A percentile compares a stretch with the other conserved stretches of the same genome.
Conservation (phyloP, 2,329 filamentous ascomycete species). For the Talaromyces sp. region DNA sequence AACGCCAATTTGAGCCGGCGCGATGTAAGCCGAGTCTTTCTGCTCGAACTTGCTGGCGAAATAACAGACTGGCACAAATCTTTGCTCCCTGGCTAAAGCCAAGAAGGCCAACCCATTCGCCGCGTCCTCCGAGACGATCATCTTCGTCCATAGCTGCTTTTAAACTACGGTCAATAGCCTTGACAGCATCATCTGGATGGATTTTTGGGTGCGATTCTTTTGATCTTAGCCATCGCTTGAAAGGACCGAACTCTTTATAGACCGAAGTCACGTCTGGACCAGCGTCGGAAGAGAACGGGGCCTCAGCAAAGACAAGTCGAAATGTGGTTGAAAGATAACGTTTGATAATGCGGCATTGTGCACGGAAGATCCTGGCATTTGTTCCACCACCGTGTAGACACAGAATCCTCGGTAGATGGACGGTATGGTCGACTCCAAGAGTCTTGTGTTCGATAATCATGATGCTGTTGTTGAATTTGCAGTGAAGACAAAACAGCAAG, state of each 20-base stretch:
- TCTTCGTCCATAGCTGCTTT: constrained; percentile 50
- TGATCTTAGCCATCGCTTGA: constrained; percentile 63
- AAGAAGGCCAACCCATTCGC: constrained; percentile 59
- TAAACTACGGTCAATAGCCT: constrained; percentile 35
- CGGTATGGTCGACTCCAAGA: background rate
- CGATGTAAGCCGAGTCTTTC: constrained; percentile 20
- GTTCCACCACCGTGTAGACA: constrained; percentile 79
- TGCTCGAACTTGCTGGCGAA: constrained; percentile 55
- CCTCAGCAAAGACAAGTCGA: constrained; percentile 70
- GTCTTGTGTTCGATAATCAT: background rate
- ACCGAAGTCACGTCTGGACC: constrained; percentile 63
- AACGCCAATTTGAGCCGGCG: constrained; percentile 50
- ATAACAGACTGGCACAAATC: constrained; percentile 58
- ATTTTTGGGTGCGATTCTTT: constrained; percentile 54
- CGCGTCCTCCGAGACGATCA: constrained; percentile 47
- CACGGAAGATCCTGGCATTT: constrained; percentile 64
- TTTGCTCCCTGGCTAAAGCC: constrained; percentile 68
- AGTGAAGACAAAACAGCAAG: background rate
- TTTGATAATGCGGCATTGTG: constrained; percentile 61
- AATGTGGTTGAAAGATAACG: constrained; percentile 55
- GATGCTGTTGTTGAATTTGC: background rate
- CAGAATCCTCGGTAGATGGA: constrained; percentile 60
- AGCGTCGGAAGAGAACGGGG: constrained; percentile 60
- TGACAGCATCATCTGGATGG: constrained; percentile 46
- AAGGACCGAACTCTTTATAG: constrained; percentile 65